Evolutionary conservation across 1,139 yeast genomes (phyloP), one percentile per base, ranked within the genome.

Genomic region (Geotrichum carabidarum): DNA sequence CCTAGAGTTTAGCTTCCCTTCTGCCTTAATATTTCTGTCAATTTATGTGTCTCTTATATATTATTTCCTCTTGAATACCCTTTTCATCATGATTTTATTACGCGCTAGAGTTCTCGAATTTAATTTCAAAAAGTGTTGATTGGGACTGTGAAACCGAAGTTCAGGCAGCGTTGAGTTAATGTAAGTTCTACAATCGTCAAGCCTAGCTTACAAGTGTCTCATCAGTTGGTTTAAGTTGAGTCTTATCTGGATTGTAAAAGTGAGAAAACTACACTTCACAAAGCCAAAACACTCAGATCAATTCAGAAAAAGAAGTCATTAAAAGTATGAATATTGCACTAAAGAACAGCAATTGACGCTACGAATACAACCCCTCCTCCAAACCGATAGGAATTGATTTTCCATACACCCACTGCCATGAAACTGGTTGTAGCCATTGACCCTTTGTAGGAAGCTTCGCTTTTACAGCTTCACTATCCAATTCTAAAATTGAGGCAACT

Each of bases 381-480:
- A 85, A 70, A 0, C 94, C 84, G 37, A 74, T 61, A 0, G 94
- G 90, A 2, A 82, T 72, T 0, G 82, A 81, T 59, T 79, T 82
- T 1, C 98, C 98, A 65, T 91, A 91, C 0, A 85, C 86, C 3
- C 95, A 90, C 11, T 70, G 69, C 98, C 98, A 91, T 44, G 96
- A 87, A 12, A 76, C 72, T 0, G 98, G 97, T 35, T 75, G 71
- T 2, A 65, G 63, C 78, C 84, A 79, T 11, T 55, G 51, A 48
- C 51, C 54, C 54, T 59, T 49, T 36, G 36, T 22, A 17, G 64
- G 59, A 58, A 60, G 40, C n/a, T 31, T n/a, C 11, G 44, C 38
- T 37, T 51, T 55, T 7, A 40, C 17, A 2, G 37, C 48, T 6
- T 41, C 45, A 11, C 43, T 17, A 58, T 59, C 38, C 50, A 77